These are phyloP conservation scores for Glarea lozoyensis DNA, from an alignment of 495 filamentous ascomycete species.

Conservation along the genomic window DNA sequence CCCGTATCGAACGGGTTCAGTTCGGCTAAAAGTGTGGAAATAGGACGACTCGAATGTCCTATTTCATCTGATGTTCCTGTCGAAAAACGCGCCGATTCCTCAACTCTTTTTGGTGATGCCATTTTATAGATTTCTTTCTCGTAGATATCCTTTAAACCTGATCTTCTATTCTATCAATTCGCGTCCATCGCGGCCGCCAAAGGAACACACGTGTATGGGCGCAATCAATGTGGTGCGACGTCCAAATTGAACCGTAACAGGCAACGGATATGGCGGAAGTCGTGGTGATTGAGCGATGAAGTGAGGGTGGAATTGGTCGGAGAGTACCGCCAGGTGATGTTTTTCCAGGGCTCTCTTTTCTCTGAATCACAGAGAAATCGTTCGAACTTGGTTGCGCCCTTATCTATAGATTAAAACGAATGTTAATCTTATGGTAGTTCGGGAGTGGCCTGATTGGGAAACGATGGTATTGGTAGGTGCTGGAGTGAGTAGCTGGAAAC, in stretches of 20 bases:
- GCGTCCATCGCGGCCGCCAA: neutral
- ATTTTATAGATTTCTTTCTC: neutral
- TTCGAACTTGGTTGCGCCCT: no score
- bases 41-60: constrained; percentile 3
- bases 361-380: no score
- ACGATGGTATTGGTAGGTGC: no score
- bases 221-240: neutral
- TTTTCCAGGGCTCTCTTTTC: no score
- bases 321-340: no score
- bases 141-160: no score
- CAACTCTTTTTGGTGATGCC: constrained; percentile 2
- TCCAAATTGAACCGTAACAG: neutral
- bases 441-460: no score
- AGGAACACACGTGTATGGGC: neutral
- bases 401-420: no score
- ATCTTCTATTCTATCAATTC: neutral
- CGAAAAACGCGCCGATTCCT: neutral
- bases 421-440: no score
- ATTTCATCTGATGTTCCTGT: neutral
- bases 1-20: neutral
- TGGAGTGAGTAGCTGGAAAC: no score
- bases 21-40: neutral
- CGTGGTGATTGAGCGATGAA: neutral
- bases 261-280: neutral
- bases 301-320: neutral